phyloP scores from a whole-genome alignment of 1,284 basidiomycete species.

The Phlebopus sp. region DNA sequence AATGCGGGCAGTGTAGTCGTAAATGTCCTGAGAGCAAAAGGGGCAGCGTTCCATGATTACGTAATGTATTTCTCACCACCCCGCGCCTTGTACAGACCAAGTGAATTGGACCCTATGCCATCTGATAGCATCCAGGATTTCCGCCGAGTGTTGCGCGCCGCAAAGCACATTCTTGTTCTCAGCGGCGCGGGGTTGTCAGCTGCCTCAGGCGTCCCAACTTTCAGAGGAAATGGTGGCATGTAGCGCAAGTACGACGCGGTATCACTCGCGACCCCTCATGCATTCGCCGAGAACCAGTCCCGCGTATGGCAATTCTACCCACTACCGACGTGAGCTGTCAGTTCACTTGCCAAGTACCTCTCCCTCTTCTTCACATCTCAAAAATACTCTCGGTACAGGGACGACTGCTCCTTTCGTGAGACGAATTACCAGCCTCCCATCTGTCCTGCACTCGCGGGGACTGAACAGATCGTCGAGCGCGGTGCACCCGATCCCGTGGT shows the following conservation, averaged over 20 bases:
- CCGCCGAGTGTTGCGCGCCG: neutral
- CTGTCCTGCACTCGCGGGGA: conserved; percentile 28
- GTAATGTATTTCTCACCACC: too few species aligned
- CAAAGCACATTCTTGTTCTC: conserved; percentile 29
- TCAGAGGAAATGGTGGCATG: conserved; percentile 36
- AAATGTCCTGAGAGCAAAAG: too few species aligned
- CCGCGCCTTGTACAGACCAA: too few species aligned
- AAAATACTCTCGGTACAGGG: too few species aligned
- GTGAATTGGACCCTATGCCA: neutral
- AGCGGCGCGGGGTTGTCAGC: conserved; percentile 32
- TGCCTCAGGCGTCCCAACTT: conserved; percentile 35
- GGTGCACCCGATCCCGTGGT: conserved; percentile 19
- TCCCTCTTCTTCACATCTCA: too few species aligned
- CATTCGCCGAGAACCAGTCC: conserved; percentile 36
- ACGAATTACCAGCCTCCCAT: conserved; percentile 31
- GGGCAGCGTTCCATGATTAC: too few species aligned
- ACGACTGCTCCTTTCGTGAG: conserved; percentile 30
- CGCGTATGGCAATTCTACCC: conserved; percentile 45
- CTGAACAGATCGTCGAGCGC: conserved; percentile 22
- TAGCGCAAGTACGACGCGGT: conserved; percentile 38
- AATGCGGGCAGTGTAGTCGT: too few species aligned
- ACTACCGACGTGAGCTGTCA: conserved; percentile 34
- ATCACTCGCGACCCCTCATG: conserved; percentile 39
- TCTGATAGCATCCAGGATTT: neutral
- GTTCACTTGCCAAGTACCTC: conserved; percentile 21